Base-by-base conservation (phyloP, 225 moss, liverwort and hornwort species). In the Sphagnum tenellum region DNA sequence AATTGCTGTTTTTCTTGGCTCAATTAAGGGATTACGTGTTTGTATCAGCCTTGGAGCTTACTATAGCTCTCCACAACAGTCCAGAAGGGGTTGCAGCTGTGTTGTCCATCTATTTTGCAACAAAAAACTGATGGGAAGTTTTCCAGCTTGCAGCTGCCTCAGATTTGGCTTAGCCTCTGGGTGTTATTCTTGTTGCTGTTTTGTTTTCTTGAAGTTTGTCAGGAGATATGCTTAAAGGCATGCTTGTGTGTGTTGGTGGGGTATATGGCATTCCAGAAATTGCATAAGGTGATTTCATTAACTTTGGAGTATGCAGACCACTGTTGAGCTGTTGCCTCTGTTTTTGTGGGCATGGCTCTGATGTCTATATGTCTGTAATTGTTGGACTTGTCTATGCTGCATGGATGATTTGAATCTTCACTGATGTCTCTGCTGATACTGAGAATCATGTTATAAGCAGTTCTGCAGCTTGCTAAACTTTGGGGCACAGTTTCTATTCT, bases 1-100 rank as follows among this genome's bases (percentile, higher is more conserved):
- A 44, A 93, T 98, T 64, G 98, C 98, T 46, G 89, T 98, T 8
- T 93, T 98, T 52, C 89, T 98, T 9, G 98, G 98, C 46, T 98
- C 98, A 44, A 89, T 98, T 63, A 98, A 98, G 86, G 98, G 98
- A 8, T 82, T 98, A 47, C 79, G 93, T 3, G 92, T 98, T 50
- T 90, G 93, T 49, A 70, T 98, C 55, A 93, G 93, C 66, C 76
- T 98, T 13, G 93, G 93, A 29, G 0, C 74, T 89, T 66, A 90
- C 98, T 44, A 98, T 98, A 7, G 98, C 93, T 60, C 89, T 98
- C 3, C 98, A 98, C 76, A 98, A 98, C 55, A 90, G 93, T 5
- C 98, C 98, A 8, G 98, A 98, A 61, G 98, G 98, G 52, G 87
- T 98, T 46, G 98, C 98, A 4, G 98, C 90, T 59, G 98, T 93